A percentile compares a stretch with the other conserved stretches of the same genome.
phyloP scores from a whole-genome alignment of 1,284 basidiomycete genomes.

The Hymenochaete sp. region DNA sequence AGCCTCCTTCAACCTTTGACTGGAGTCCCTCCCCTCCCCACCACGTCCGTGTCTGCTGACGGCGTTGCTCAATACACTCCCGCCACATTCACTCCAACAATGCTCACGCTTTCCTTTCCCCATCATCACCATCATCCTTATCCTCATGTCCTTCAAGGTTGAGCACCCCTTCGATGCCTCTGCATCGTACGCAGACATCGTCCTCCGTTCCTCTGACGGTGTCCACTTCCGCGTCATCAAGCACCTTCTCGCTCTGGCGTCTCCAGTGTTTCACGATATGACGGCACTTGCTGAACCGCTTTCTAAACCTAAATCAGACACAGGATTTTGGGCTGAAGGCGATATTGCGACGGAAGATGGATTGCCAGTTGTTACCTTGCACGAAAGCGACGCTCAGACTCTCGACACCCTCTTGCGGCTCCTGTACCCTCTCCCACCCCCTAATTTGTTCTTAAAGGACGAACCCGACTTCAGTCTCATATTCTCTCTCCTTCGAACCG shows the following conservation, averaged over 20 bases:
- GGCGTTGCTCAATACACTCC: no score
- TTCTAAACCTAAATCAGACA: neutral
- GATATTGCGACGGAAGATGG: constrained; percentile 5
- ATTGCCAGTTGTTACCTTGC: constrained; percentile 10
- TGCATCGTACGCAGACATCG: constrained; percentile 28
- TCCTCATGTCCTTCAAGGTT: neutral
- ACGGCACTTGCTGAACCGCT: constrained; percentile 29
- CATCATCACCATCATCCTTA: neutral
- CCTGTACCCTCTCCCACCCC: constrained; percentile 9
- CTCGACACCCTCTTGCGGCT: constrained; percentile 12
- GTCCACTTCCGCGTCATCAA: constrained; percentile 39
- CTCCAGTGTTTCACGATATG: constrained; percentile 36
- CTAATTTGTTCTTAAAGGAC: no score
- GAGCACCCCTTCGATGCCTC: neutral
- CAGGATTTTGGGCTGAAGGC: neutral
- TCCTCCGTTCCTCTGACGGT: constrained; percentile 39
- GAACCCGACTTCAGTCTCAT: neutral
- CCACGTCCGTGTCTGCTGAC: no score
- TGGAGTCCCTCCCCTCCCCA: no score
- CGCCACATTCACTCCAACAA: no score
- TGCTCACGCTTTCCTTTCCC: no score
- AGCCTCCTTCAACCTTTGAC: no score
- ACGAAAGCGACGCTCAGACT: constrained; percentile 2
- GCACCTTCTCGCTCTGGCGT: constrained; percentile 35
- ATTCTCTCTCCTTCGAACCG: constrained; percentile 1